phyloP scores from a whole-genome alignment of 2,329 filamentous ascomycete species.

The Colletotrichum neosansevieriae region DNA sequence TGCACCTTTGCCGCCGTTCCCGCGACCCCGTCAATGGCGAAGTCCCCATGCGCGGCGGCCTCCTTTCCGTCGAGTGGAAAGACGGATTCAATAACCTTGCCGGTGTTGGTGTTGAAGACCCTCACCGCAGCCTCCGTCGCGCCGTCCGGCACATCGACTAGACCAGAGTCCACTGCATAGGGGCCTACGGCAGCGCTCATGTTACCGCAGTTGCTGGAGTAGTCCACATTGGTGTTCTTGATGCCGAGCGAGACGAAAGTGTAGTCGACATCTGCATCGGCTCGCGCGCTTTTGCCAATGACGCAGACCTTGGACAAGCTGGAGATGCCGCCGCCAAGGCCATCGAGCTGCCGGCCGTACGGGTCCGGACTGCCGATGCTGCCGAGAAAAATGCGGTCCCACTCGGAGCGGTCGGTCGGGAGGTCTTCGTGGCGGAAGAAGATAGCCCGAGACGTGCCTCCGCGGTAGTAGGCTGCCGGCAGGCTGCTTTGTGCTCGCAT shows the following conservation, averaged over 20 bases:
- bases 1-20: constrained; percentile 68
- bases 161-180: constrained; percentile 67
- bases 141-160: constrained; percentile 50
- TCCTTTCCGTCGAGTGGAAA: constrained; percentile 65
- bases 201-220: constrained; percentile 81
- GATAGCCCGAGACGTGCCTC: constrained; percentile 77
- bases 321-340: constrained; percentile 77
- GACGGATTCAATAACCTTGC: constrained; percentile 69
- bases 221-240: constrained; percentile 70
- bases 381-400: constrained; percentile 67
- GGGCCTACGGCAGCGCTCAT: constrained; percentile 77
- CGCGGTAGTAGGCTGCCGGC: constrained; percentile 72
- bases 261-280: constrained; percentile 72
- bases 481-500: constrained; percentile 45
- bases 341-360: constrained; percentile 77
- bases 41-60: constrained; percentile 63
- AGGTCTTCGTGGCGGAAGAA: constrained; percentile 68
- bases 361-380: constrained; percentile 75
- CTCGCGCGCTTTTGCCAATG: constrained; percentile 62
- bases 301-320: constrained; percentile 79
- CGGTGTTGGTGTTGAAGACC: constrained; percentile 79
- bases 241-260: constrained; percentile 79
- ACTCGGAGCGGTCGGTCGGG: constrained; percentile 57
- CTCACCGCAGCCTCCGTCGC: constrained; percentile 61
- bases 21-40: constrained; percentile 73